phyloP scores from a whole-genome alignment of 176 grass and related monocot genomes.

The Oryza punctata region DNA sequence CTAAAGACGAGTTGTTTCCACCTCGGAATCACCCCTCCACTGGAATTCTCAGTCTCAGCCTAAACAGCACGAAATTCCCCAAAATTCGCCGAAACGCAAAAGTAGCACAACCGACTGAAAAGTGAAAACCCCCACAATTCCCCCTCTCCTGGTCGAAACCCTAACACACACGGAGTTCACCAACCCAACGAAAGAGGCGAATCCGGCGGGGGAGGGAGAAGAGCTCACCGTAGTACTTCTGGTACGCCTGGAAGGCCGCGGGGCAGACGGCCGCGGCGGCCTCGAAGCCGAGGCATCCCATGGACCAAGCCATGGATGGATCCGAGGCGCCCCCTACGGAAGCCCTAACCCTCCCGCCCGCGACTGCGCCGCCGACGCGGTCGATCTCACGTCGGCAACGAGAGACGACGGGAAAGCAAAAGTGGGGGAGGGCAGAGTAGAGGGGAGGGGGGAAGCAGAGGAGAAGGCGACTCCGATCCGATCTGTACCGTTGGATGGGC shows the following conservation, averaged over 20 bases:
- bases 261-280: constrained; percentile 40
- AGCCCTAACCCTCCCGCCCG: constrained; percentile 29
- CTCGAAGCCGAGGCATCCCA: constrained; percentile 41
- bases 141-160: constrained; percentile 11
- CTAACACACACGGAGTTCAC: neutral
- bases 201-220: neutral
- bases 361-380: constrained; percentile 7
- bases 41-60: neutral
- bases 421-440: neutral
- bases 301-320: constrained; percentile 48
- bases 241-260: constrained; percentile 68
- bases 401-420: constrained; percentile 2
- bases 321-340: constrained; percentile 5
- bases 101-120: constrained; percentile 19
- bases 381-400: constrained; percentile 32
- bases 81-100: neutral
- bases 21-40: neutral
- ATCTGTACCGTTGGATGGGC: too few species aligned
- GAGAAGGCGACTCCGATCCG: neutral
- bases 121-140: neutral
- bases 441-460: neutral
- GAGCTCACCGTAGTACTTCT: constrained; percentile 81
- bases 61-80: neutral
- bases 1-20: neutral
- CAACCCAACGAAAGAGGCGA: neutral